A percentile compares a stretch with the other conserved stretches of the same genome.
These are phyloP conservation scores for Canariomyces notabilis DNA, from an alignment of 2,329 filamentous ascomycete genomes.

Conservation along the genomic window DNA sequence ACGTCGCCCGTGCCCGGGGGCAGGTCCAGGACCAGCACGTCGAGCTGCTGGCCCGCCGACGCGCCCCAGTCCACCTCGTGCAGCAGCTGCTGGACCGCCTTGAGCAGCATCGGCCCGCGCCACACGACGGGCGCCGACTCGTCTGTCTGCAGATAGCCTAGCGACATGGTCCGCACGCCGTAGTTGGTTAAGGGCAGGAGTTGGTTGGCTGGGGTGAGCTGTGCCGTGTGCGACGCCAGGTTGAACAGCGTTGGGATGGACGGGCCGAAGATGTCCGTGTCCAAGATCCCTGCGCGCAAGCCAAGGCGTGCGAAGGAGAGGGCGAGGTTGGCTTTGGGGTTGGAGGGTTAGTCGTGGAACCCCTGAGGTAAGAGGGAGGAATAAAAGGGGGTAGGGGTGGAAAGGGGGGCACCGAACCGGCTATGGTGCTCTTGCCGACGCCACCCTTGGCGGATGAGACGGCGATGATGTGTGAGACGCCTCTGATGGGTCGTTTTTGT, in stretches of 20 bases:
- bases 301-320: slow-evolving; percentile 80
- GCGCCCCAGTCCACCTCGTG: slow-evolving; percentile 89
- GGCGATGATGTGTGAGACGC: slow-evolving; percentile 90
- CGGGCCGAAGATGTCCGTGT: slow-evolving; percentile 95
- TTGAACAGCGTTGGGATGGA: slow-evolving; percentile 88
- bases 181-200: slow-evolving; percentile 88
- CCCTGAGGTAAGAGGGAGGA: background rate
- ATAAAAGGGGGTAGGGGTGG: background rate
- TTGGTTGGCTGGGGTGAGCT: slow-evolving; percentile 68
- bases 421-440: slow-evolving; percentile 94
- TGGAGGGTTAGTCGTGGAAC: background rate
- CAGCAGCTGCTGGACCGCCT: slow-evolving; percentile 89
- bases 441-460: slow-evolving; percentile 96
- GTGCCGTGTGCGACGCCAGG: slow-evolving; percentile 70
- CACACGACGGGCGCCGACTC: slow-evolving; percentile 83
- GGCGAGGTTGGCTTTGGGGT: slow-evolving; percentile 80
- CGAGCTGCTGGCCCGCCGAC: slow-evolving; percentile 58
- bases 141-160: slow-evolving; percentile 82
- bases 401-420: slow-evolving; percentile 48
- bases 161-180: slow-evolving; percentile 96
- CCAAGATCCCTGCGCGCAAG: slow-evolving; percentile 78
- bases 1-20: slow-evolving; percentile 94
- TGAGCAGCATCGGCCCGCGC: slow-evolving; percentile 97
- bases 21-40: slow-evolving; percentile 83
- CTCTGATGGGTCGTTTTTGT: slow-evolving; percentile 70